Evolutionary conservation across 2,329 filamentous ascomycete genomes (phyloP), one percentile per base, ranked within the genome.

Genomic region (Pyricularia grisea): DNA sequence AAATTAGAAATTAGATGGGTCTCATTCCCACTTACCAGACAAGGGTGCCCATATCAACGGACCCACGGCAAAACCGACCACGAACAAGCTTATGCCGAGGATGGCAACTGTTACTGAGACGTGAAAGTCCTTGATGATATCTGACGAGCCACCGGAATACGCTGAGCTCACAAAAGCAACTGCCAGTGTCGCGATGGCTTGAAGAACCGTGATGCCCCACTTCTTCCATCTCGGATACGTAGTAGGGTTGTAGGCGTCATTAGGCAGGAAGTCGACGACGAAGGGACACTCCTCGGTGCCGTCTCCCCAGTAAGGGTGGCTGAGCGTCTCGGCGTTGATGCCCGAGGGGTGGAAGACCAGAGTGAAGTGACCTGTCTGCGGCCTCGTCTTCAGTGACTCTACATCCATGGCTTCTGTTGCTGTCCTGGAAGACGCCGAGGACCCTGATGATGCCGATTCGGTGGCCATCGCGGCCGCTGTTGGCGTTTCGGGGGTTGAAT

Each of bases 161-260:
- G 90, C 90, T 1, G 88, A 90, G 23, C 88, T 91, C 68, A 87
- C 86, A 73, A 93, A 90, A 2, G 91, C 82, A 33, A 92, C 89
- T 31, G 84, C 89, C 63, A 93, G 82, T 1, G 89, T 90, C 17
- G 90, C 87, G 31, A 90, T 73, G 14, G 90, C 89, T 69, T 90
- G 86, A 60, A 90, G 76, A 68, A 85, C 74, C 1, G 88, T 90
- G 71, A 90, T 86, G 33, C 76, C 75, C 90, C 90, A 93, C 79
- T 92, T 92, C 77, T 84, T 85, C 31, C 74, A 69, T 1, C 74
- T 70, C 11, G 83, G 78, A 73, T 88, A 91, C 66, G 81, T 80
- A 82, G 90, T 85, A 0, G 90, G 89, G 76, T 93, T 90, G 72
- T 87, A 85, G 11, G 85, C 84, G 75, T 93, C 91, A 11, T 55